phyloP scores from a whole-genome alignment of 768 basidiomycete genomes.

The Cystobasidium onofrii region DNA sequence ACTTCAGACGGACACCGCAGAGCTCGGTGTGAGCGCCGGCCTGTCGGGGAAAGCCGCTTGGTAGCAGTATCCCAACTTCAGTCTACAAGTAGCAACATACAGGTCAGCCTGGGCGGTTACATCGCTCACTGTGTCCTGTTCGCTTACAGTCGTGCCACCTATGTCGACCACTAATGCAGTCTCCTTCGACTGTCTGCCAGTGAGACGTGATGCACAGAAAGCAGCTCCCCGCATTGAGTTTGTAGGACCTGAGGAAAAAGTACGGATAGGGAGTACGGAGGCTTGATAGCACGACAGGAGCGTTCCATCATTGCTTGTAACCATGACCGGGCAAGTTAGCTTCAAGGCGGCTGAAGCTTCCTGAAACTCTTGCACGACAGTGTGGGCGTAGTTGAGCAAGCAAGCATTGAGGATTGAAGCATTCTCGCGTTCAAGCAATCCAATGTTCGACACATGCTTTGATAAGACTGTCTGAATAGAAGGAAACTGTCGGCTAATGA shows the following conservation, averaged over 20 bases:
- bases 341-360: slow-evolving; percentile 51
- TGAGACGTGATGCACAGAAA: slow-evolving; percentile 50
- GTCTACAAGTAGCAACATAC: slow-evolving; percentile 45
- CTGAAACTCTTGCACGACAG: slow-evolving; percentile 55
- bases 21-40: slow-evolving; percentile 59
- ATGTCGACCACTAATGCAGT: slow-evolving; percentile 53
- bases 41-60: slow-evolving; percentile 58
- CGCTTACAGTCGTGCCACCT: slow-evolving; percentile 8
- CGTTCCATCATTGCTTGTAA: slow-evolving; percentile 45
- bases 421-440: slow-evolving; percentile 60
- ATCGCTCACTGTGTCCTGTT: no score
- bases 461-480: slow-evolving; percentile 53
- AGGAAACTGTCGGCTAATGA: slow-evolving; percentile 49
- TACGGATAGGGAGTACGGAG: slow-evolving; percentile 56
- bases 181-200: slow-evolving; percentile 27
- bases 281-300: slow-evolving; percentile 47
- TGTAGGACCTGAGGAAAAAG: slow-evolving; percentile 58
- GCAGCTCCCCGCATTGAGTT: slow-evolving; percentile 65
- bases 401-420: slow-evolving; percentile 61
- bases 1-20: slow-evolving; percentile 57
- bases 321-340: slow-evolving; percentile 49
- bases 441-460: slow-evolving; percentile 56
- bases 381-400: slow-evolving; percentile 55
- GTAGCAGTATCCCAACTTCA: slow-evolving; percentile 58
- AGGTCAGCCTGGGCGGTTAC: no score